Percentiles rank a stretch among this genome's conserved stretches.
phyloP scores from a whole-genome alignment of 1,284 basidiomycete genomes.

The Cryptococcus sp. region DNA sequence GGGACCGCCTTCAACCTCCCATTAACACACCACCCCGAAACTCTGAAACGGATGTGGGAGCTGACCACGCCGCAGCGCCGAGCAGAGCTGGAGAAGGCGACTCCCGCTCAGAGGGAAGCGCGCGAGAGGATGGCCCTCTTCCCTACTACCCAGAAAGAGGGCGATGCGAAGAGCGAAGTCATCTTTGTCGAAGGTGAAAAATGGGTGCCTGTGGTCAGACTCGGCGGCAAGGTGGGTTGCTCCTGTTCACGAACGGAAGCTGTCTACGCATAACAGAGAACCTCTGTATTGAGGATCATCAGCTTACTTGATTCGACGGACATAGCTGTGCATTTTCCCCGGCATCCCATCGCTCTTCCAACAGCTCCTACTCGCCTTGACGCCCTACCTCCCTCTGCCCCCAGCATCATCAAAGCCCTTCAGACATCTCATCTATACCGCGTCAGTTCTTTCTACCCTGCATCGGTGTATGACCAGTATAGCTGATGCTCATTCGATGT shows the following conservation, averaged over 20 bases:
- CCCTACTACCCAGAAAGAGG: slow-evolving; percentile 57
- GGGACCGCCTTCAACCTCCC: slow-evolving; percentile 79
- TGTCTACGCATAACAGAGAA: too few relatives aligned
- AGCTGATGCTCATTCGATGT: background rate
- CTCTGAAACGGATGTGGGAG: slow-evolving; percentile 72
- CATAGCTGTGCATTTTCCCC: slow-evolving; percentile 77
- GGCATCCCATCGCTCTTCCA: slow-evolving; percentile 87
- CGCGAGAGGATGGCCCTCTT: slow-evolving; percentile 81
- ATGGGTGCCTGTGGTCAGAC: slow-evolving; percentile 86
- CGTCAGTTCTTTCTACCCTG: slow-evolving; percentile 57
- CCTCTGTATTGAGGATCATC: too few relatives aligned
- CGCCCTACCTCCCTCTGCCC: slow-evolving; percentile 73
- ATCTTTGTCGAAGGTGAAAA: slow-evolving; percentile 71
- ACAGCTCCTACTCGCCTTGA: slow-evolving; percentile 70
- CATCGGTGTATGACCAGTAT: slow-evolving; percentile 1
- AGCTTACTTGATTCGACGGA: background rate
- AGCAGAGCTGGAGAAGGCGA: slow-evolving; percentile 62
- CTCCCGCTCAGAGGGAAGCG: slow-evolving; percentile 69
- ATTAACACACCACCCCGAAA: slow-evolving; percentile 77
- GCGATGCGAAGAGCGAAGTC: slow-evolving; percentile 63
- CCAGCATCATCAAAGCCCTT: slow-evolving; percentile 68
- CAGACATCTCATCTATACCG: slow-evolving; percentile 75
- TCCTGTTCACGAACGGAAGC: too few relatives aligned
- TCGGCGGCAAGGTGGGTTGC: slow-evolving; percentile 64
- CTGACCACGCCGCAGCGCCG: slow-evolving; percentile 61